Percentiles rank a stretch among this genome's conserved stretches.
Evolutionary conservation across 1,284 basidiomycete species (phyloP).

Genomic region (Phellinidium pouzarii): DNA sequence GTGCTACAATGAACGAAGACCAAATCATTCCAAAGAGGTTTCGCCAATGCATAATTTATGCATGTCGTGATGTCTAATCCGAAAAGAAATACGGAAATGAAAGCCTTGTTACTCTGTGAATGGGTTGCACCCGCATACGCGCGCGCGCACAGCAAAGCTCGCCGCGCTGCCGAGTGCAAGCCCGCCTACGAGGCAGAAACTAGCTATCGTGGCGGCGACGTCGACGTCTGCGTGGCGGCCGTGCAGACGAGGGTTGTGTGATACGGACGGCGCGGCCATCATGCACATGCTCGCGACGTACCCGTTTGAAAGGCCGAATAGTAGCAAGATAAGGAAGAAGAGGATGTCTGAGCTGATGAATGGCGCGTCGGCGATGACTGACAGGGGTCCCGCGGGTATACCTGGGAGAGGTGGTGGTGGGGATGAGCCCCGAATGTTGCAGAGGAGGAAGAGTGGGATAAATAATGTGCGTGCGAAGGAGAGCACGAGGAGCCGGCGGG

Average conservation of each 20-base stretch:
- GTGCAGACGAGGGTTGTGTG: conserved; percentile 62
- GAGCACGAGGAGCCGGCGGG: conserved; percentile 49
- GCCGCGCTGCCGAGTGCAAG: conserved; percentile 66
- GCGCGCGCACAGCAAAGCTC: conserved; percentile 70
- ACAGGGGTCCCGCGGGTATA: neutral
- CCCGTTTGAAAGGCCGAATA: conserved; percentile 75
- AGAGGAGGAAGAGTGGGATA: conserved; percentile 78
- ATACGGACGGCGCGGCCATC: conserved; percentile 66
- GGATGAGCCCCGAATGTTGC: conserved; percentile 60
- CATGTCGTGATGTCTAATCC: too few species aligned
- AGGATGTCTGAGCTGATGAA: conserved; percentile 66
- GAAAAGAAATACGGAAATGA: too few species aligned
- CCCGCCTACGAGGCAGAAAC: conserved; percentile 74
- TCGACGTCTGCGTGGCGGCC: conserved; percentile 71
- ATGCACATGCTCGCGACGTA: conserved; percentile 64
- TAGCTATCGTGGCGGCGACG: conserved; percentile 73
- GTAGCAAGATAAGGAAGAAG: conserved; percentile 68
- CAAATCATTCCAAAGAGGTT: too few species aligned
- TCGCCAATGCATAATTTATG: too few species aligned
- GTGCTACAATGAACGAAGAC: too few species aligned
- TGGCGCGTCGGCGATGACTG: conserved; percentile 26
- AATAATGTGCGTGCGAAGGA: conserved; percentile 71
- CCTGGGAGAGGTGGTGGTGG: conserved; percentile 8
- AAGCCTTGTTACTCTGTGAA: conserved; percentile 30
- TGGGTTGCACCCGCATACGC: conserved; percentile 68